Evolutionary conservation across 495 filamentous ascomycete species (phyloP), one percentile per base, ranked within the genome.

Genomic region (Aspergillus bertholletiae): DNA sequence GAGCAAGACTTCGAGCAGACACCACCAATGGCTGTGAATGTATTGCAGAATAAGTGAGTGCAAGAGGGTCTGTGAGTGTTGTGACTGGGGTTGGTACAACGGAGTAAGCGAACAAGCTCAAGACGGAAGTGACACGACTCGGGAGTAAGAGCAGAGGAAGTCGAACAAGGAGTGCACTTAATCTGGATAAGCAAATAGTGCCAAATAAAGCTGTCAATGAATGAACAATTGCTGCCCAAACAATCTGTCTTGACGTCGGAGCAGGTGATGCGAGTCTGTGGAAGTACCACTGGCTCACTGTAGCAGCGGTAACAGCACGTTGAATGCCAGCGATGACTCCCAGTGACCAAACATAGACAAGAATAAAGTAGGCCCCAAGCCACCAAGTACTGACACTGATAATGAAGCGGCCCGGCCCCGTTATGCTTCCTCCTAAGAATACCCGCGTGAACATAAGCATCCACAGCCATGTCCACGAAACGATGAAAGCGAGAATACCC

Each of bases 231-330:
- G 92, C 92, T 17, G 93, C 92, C 49, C 83, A 80, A 39, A 97
- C 89, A 46, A 97, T 84, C 47, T 88, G 84, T 45, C 80, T 78
- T 0, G 88, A 89, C 3, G 87, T 83, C 9, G 89, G 82, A 18
- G 87, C 79, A 11, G 94, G 91, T 32, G 84, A 83, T 21, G 84
- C 81, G 51, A 96, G 85, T 49, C 94, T 89, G 71, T 97, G 93
- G 70, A 97, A 98, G 67, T 98, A 98, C 94, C 94, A 98, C 68
- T 98, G 95, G 18, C 88, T 92, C 32, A 97, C 94, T 11, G 93
- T 96, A 46, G 95, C 95, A 41, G 92, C 92, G 15, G 94, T 96
- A 18, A 92, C 92, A 37, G 90, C 82, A 52, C 94, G 87, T 64
- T 97, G 93, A 20, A 97, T 80, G 27, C 91, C 91, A 26, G 87